These are phyloP conservation scores for Arthroderma uncinatum DNA, from an alignment of 2,329 filamentous ascomycete genomes.

Conservation along the genomic window DNA sequence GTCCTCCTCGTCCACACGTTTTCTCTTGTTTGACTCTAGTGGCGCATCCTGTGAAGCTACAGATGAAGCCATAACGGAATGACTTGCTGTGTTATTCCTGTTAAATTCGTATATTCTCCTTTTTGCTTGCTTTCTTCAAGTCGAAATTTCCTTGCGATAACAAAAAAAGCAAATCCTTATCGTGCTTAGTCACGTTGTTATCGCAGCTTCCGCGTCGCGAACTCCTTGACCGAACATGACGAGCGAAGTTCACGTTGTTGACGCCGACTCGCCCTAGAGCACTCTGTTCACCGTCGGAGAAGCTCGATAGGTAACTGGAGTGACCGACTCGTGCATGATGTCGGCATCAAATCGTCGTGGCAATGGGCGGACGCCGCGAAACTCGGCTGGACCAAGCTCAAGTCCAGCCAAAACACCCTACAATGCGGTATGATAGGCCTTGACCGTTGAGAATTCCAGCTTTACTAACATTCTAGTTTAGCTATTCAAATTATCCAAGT, in stretches of 20 bases:
- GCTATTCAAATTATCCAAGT: constrained; percentile 5
- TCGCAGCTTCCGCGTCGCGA: constrained; percentile 4
- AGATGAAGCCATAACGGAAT: not conserved
- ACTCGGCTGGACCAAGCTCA: constrained; percentile 1
- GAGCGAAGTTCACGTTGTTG: not conserved
- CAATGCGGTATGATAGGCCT: not conserved
- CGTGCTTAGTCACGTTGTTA: not conserved
- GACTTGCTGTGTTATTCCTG: not conserved
- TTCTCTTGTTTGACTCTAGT: constrained; percentile 7
- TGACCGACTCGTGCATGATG: not conserved
- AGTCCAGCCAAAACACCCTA: constrained; percentile 3
- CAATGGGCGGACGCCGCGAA: not conserved
- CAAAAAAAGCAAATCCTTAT: constrained; percentile 1
- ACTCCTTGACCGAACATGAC: not conserved
- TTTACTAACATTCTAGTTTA: not conserved
- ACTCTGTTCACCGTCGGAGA: not conserved
- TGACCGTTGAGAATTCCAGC: not conserved
- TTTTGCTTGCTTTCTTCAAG: not conserved
- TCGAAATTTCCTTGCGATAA: constrained; percentile 2
- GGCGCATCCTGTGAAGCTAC: not conserved
- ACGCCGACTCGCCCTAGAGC: not conserved
- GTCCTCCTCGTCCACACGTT: constrained; percentile 17
- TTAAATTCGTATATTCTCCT: not conserved
- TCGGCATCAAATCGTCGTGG: not conserved
- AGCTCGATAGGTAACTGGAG: not conserved